Conservation (phyloP, 2,329 filamentous ascomycete species). For the Lizonia empirigonia region DNA sequence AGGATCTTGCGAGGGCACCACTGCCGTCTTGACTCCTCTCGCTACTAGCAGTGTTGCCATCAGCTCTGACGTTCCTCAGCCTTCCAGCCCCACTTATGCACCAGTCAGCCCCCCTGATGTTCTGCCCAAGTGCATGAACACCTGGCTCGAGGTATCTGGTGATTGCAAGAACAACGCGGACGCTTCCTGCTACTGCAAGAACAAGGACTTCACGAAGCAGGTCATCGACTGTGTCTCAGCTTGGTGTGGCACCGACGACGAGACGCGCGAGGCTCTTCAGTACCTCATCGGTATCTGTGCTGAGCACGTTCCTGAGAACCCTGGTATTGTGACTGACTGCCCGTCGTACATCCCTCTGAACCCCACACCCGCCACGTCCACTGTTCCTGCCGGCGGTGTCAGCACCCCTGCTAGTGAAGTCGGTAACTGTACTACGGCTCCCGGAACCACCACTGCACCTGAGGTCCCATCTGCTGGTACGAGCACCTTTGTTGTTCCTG, state of each 20-base stretch:
- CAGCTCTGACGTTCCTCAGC: constrained; percentile 22
- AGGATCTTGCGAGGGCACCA: constrained; percentile 23
- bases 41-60: constrained; percentile 15
- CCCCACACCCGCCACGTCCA: constrained; percentile 25
- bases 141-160: constrained; percentile 73
- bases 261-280: constrained; percentile 72
- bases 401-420: constrained; percentile 18
- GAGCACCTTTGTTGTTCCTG: constrained; percentile 14
- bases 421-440: constrained; percentile 4
- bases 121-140: constrained; percentile 89
- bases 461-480: constrained; percentile 16
- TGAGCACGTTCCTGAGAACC: constrained; percentile 73
- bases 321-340: constrained; percentile 80
- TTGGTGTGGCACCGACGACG: constrained; percentile 67
- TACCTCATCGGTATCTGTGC: constrained; percentile 95
- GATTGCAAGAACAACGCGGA: constrained; percentile 86
- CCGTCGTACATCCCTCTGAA: constrained; percentile 61
- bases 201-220: constrained; percentile 73
- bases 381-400: constrained; percentile 23
- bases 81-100: constrained; percentile 31
- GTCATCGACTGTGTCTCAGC: constrained; percentile 83
- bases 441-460: constrained; percentile 7
- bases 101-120: constrained; percentile 63
- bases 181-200: constrained; percentile 83
- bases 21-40: constrained; percentile 8